Base-by-base conservation (phyloP, 2,329 filamentous ascomycete genomes). In the Teratosphaeria pseudoeucalypti region DNA sequence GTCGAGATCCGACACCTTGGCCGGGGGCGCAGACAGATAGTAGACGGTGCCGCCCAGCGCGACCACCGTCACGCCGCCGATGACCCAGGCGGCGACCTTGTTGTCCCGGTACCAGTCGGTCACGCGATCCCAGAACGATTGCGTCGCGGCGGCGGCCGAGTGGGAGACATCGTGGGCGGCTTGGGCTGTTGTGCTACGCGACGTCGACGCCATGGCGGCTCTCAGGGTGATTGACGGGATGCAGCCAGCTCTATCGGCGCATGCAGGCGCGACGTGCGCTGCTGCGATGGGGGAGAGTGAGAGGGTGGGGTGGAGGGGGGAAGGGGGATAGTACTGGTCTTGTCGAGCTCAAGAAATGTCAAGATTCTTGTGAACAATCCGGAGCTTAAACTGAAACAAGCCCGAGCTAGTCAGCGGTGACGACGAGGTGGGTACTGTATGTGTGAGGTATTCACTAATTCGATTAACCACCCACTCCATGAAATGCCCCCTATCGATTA, bases 41-140 rank as follows among this genome's bases (percentile, higher is more conserved):
- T 97, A 99, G 71, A 95, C 87, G 52, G 90, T 89, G 67, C 94
- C 92, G 37, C 92, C 92, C 62, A 89, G 90, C 14, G 90, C 94
- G 59, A 95, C 89, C 52, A 96, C 90, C 58, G 92, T 92, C 61
- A 96, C 89, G 70, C 94, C 94, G 59, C 92, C 94, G 76, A 97
- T 90, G 66, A 94, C 96, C 77, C 96, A 99, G 64, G 95, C 92
- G 58, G 92, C 83, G 55, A 90, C 88, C 80, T 96, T 97, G 79
- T 99, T 92, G 74, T 97, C 92, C 2, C 91, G 89, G 14, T 89
- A 91, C 92, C 94, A 99, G 71, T 81, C 86, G 66, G 91, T 88
- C 76, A 96, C 80, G 70, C 92, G 87, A 75, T 96, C 90, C 91
- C 91, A 96, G 49, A 60, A 57, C n/a, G 58, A 54, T 6, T 55